Percentiles rank a stretch among this genome's conserved stretches.
Conservation (phyloP, 495 filamentous ascomycete genomes). For the Usnea hakonensis region DNA sequence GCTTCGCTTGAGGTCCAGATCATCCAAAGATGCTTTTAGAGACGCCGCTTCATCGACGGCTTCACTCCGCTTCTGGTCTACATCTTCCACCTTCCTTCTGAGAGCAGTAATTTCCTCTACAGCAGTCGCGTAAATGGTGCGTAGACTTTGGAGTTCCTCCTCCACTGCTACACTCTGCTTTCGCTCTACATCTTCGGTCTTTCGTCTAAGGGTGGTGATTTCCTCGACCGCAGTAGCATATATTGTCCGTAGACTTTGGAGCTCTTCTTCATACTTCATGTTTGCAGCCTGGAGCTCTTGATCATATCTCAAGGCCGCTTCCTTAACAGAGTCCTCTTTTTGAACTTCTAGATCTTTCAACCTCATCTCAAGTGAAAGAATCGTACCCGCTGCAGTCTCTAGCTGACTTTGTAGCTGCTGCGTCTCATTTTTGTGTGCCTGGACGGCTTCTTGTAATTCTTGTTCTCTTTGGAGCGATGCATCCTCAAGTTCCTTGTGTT, state of each 20-base stretch:
- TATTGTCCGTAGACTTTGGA: conserved; percentile 5
- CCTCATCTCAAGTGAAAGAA: not conserved
- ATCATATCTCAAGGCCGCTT: conserved; percentile 2
- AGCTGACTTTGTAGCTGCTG: not conserved
- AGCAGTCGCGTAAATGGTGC: conserved; percentile 12
- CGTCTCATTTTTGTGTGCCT: conserved; percentile 1
- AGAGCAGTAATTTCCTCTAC: conserved; percentile 8
- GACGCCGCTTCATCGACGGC: conserved; percentile 1
- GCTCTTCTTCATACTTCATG: conserved; percentile 13
- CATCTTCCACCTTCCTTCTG: conserved; percentile 1
- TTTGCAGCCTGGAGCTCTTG: conserved; percentile 4
- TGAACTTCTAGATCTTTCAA: not conserved
- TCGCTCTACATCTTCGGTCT: not conserved
- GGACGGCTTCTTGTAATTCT: not conserved
- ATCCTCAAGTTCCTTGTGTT: not conserved
- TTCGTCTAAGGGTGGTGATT: conserved; percentile 7
- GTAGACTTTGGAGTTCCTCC: conserved; percentile 7
- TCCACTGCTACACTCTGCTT: not conserved
- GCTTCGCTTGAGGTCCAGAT: not conserved
- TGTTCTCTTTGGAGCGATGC: not conserved
- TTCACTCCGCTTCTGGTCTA: conserved; percentile 5
- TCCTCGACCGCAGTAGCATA: conserved; percentile 9
- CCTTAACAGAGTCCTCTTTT: not conserved
- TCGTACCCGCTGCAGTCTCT: not conserved
- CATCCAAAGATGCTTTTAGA: conserved; percentile 8